Evolutionary conservation across 2,329 filamentous ascomycete genomes (phyloP).

Genomic region (Pyrenophora seminiperda): DNA sequence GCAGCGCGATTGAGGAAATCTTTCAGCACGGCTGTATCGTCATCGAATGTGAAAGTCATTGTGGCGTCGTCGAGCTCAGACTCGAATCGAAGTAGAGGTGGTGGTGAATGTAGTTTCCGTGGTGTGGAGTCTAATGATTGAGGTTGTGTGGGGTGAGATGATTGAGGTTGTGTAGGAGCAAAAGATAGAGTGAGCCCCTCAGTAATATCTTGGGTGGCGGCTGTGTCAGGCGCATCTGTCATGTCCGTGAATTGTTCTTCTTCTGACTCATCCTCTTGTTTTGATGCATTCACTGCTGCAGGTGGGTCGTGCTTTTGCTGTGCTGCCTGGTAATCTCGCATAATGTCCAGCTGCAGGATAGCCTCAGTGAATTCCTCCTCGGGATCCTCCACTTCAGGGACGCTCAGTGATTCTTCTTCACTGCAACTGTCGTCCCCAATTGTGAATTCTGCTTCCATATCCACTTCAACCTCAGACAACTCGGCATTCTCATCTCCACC

Average conservation of each 20-base stretch:
- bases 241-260: neutral
- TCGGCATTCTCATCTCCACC: constrained; percentile 1
- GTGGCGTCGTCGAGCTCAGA: constrained; percentile 36
- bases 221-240: neutral
- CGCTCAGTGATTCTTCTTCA: neutral
- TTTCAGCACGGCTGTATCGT: constrained; percentile 56
- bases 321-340: constrained; percentile 25
- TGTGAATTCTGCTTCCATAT: too few species aligned
- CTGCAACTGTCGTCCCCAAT: neutral
- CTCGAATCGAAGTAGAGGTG: constrained; percentile 33
- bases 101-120: constrained; percentile 36
- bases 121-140: constrained; percentile 17
- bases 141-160: constrained; percentile 18
- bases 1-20: constrained; percentile 57
- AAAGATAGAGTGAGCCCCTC: constrained; percentile 37
- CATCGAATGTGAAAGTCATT: constrained; percentile 47
- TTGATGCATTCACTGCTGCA: neutral
- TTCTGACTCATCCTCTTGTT: neutral
- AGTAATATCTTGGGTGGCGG: constrained; percentile 31
- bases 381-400: neutral
- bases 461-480: constrained; percentile 1
- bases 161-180: constrained; percentile 24
- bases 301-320: neutral
- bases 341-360: constrained; percentile 38
- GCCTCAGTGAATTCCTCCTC: constrained; percentile 40